Evolutionary conservation across 176 grass and related monocot species (phyloP).

Genomic region (Musa itinerans): DNA sequence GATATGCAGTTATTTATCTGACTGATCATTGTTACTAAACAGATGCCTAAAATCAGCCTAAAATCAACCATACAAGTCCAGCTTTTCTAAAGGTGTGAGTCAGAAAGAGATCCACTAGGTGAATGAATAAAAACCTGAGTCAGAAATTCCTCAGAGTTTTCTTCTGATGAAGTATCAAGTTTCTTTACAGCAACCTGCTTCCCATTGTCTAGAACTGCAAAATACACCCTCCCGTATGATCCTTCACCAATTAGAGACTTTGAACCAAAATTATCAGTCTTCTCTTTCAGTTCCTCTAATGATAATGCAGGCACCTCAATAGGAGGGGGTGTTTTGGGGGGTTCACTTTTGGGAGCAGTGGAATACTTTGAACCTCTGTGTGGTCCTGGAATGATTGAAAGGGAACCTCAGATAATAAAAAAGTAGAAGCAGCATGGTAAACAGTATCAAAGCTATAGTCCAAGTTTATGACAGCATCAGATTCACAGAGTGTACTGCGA

Average conservation of each 20-base stretch:
- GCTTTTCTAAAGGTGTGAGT: too few species aligned
- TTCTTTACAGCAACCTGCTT: constrained; percentile 55
- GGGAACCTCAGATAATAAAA: too few species aligned
- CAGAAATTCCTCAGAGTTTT: constrained; percentile 50
- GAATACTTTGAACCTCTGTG: neutral
- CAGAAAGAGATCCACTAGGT: neutral
- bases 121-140: constrained; percentile 30
- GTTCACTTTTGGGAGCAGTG: constrained; percentile 39
- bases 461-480: too few species aligned
- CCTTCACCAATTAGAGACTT: constrained; percentile 59
- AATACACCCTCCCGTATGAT: constrained; percentile 60
- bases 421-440: too few species aligned
- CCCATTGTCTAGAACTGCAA: constrained; percentile 47
- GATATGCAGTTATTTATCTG: too few species aligned
- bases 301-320: constrained; percentile 53
- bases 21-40: too few species aligned
- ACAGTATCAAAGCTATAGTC: too few species aligned
- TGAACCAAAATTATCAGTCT: constrained; percentile 49
- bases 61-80: too few species aligned
- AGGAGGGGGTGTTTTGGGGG: constrained; percentile 26
- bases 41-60: too few species aligned
- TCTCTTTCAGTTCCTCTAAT: constrained; percentile 46
- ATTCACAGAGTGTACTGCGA: too few species aligned
- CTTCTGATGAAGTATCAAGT: constrained; percentile 44
- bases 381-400: neutral